phyloP scores from a whole-genome alignment of 306 rosid genomes.

The Luffa acutangula region DNA sequence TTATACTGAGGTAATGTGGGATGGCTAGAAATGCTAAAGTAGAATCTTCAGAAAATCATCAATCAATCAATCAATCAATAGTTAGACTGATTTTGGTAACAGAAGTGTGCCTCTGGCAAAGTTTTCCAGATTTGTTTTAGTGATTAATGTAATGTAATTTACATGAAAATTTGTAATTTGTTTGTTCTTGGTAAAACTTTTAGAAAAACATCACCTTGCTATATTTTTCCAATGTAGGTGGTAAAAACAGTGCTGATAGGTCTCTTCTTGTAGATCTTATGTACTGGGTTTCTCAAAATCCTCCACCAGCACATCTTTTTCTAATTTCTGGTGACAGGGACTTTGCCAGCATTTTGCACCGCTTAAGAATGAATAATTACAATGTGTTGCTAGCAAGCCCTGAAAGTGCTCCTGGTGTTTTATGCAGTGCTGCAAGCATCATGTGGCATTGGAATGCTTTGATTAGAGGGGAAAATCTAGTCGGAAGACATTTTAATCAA shows the following conservation, averaged over 20 bases:
- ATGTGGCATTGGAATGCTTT: slow-evolving; percentile 80
- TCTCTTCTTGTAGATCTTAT: slow-evolving; percentile 70
- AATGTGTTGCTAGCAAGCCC: slow-evolving; percentile 70
- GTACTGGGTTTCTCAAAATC: slow-evolving; percentile 88
- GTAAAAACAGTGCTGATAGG: slow-evolving; percentile 73
- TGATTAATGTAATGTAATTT: neutral
- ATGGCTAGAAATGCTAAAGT: neutral
- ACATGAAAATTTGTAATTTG: neutral
- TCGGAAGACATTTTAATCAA: slow-evolving; percentile 58
- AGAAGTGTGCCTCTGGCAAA: neutral
- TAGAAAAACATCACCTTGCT: neutral
- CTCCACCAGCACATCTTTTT: slow-evolving; percentile 94
- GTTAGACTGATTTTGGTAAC: neutral
- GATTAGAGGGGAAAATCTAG: slow-evolving; percentile 52
- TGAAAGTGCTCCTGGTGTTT: slow-evolving; percentile 36
- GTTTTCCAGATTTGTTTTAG: neutral
- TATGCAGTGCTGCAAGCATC: slow-evolving; percentile 83
- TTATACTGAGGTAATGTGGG: neutral
- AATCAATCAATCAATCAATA: neutral
- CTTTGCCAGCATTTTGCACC: slow-evolving; percentile 61
- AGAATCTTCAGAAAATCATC: neutral
- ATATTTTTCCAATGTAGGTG: slow-evolving; percentile 44
- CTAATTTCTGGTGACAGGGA: slow-evolving; percentile 69
- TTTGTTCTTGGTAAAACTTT: neutral
- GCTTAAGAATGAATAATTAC: slow-evolving; percentile 80